Conservation (phyloP, 306 rosid genomes). For the Corylus americana region DNA sequence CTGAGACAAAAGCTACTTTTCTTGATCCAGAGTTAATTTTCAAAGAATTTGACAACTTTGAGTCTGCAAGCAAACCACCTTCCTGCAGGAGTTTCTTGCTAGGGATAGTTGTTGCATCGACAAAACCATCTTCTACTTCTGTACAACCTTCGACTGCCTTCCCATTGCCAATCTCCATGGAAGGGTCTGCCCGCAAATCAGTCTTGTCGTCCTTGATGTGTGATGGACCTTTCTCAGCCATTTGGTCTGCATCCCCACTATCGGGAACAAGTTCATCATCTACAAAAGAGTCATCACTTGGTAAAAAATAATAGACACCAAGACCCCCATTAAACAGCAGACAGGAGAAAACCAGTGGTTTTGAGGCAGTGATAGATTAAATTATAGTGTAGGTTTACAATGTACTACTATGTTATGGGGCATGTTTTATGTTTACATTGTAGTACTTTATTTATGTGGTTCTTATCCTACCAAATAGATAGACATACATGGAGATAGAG, state of each 20-base stretch:
- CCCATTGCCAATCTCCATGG: slow-evolving; percentile 13
- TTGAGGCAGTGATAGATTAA: no score
- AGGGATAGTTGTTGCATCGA: slow-evolving; percentile 22
- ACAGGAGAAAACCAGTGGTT: background rate
- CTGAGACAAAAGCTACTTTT: slow-evolving; percentile 69
- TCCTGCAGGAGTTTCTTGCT: slow-evolving; percentile 25
- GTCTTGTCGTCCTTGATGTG: slow-evolving; percentile 20
- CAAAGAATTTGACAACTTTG: slow-evolving; percentile 25
- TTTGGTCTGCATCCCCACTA: slow-evolving; percentile 23
- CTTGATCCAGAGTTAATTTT: slow-evolving; percentile 32
- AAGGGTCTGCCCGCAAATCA: slow-evolving; percentile 30
- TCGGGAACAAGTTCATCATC: slow-evolving; percentile 40
- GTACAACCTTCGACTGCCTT: slow-evolving; percentile 24
- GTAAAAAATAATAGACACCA: slow-evolving; percentile 8
- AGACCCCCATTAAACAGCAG: background rate
- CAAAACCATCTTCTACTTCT: slow-evolving; percentile 29
- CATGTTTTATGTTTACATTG: no score
- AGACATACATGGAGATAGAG: no score
- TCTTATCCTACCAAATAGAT: no score
- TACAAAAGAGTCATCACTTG: slow-evolving; percentile 24
- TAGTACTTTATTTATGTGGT: no score
- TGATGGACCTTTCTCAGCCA: slow-evolving; percentile 22
- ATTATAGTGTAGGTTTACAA: no score
- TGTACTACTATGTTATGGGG: no score
- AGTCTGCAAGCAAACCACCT: slow-evolving; percentile 27